phyloP scores from a whole-genome alignment of 768 basidiomycete species.

The Podaxis pistillaris region DNA sequence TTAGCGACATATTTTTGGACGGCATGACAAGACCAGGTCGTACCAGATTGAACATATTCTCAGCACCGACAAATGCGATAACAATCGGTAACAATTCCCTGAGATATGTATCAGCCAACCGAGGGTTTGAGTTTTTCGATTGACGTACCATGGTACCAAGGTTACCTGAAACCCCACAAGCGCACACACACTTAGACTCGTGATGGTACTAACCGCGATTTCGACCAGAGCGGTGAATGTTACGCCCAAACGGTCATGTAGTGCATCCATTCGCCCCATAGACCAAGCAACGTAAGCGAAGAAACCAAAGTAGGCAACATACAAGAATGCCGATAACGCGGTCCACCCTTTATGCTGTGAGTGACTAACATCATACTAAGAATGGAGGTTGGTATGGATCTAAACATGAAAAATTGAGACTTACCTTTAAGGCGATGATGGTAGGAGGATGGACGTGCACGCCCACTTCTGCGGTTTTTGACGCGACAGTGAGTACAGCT shows the following conservation, averaged over 20 bases:
- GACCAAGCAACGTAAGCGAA: slow-evolving; percentile 74
- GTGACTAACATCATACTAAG: slow-evolving; percentile 52
- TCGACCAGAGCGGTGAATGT: slow-evolving; percentile 93
- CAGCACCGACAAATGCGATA: slow-evolving; percentile 92
- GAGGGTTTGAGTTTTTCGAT: background rate
- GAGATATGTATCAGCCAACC: slow-evolving; percentile 11
- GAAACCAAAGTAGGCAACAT: slow-evolving; percentile 75
- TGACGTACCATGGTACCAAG: slow-evolving; percentile 80
- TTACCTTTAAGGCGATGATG: slow-evolving; percentile 47
- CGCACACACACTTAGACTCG: slow-evolving; percentile 89
- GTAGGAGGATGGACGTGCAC: slow-evolving; percentile 35
- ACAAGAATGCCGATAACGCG: slow-evolving; percentile 69
- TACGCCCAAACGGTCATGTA: slow-evolving; percentile 89
- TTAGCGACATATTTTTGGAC: slow-evolving; percentile 22
- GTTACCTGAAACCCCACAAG: slow-evolving; percentile 86
- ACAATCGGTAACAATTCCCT: slow-evolving; percentile 92
- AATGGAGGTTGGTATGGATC: slow-evolving; percentile 14
- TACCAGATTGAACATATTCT: slow-evolving; percentile 96
- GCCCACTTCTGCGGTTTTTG: slow-evolving; percentile 30
- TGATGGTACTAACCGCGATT: slow-evolving; percentile 89
- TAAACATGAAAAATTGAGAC: slow-evolving; percentile 15
- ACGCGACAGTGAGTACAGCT: slow-evolving; percentile 40
- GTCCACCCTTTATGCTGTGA: slow-evolving; percentile 48
- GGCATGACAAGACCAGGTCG: slow-evolving; percentile 24
- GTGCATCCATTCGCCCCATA: slow-evolving; percentile 73